Conservation (phyloP, 2,329 filamentous ascomycete genomes). For the Cladosporium colombiae region DNA sequence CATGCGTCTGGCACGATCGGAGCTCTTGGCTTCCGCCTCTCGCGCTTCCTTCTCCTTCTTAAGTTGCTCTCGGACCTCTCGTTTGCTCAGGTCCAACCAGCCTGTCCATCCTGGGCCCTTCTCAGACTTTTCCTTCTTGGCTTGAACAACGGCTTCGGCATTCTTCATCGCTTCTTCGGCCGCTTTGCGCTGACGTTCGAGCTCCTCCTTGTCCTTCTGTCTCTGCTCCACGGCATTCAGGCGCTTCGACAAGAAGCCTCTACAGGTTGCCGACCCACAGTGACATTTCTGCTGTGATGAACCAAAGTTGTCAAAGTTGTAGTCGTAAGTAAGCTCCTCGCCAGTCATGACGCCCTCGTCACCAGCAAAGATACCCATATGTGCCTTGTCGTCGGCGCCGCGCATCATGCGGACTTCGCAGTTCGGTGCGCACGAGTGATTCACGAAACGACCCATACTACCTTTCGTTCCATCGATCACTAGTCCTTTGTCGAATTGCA, state of each 20-base stretch:
- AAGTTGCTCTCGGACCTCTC: constrained; percentile 32
- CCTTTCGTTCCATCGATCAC: constrained; percentile 96
- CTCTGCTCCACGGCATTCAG: constrained; percentile 35
- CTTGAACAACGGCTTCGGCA: constrained; percentile 33
- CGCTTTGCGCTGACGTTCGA: constrained; percentile 30
- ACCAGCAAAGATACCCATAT: constrained; percentile 95
- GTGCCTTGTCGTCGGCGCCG: constrained; percentile 66
- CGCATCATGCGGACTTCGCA: constrained; percentile 81
- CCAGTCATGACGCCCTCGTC: constrained; percentile 88
- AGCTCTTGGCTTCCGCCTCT: constrained; percentile 34
- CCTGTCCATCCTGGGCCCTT: constrained; percentile 34
- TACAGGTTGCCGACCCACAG: constrained; percentile 62
- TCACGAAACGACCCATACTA: constrained; percentile 95
- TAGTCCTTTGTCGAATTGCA: constrained; percentile 98
- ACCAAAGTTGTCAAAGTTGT: constrained; percentile 62
- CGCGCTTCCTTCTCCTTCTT: constrained; percentile 31
- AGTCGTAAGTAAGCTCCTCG: constrained; percentile 94
- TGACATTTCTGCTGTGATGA: constrained; percentile 55
- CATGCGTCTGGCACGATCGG: constrained; percentile 32
- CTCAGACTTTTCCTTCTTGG: constrained; percentile 32
- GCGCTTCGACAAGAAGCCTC: constrained; percentile 55
- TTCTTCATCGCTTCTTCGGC: constrained; percentile 31
- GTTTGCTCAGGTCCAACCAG: constrained; percentile 35
- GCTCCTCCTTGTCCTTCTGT: constrained; percentile 32
- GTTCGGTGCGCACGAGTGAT: constrained; percentile 95